A percentile compares a stretch with the other conserved stretches of the same genome.
phyloP scores from a whole-genome alignment of 176 grass and related monocot species.

The Eleusine coracana region DNA sequence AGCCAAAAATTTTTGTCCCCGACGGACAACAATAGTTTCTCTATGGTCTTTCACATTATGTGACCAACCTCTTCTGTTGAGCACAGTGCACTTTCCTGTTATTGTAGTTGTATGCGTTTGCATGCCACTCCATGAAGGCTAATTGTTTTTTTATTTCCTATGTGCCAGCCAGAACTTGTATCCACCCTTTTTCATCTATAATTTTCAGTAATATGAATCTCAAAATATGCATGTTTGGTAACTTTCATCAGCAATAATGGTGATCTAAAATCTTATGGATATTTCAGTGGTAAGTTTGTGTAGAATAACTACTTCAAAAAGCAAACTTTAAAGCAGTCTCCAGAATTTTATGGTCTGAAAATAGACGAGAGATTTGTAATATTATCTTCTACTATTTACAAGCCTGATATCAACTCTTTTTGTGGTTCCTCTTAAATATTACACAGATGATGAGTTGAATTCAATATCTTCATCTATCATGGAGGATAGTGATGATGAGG shows the following conservation, averaged over 20 bases:
- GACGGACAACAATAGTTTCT: neutral
- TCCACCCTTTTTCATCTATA: neutral
- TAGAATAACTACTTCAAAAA: slow-evolving; percentile 13
- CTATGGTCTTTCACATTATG: neutral
- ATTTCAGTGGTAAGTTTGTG: slow-evolving; percentile 1
- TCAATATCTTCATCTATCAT: slow-evolving; percentile 59
- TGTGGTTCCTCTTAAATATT: slow-evolving; percentile 27
- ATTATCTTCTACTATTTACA: slow-evolving; percentile 8
- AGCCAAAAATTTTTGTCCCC: neutral
- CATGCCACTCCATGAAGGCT: neutral
- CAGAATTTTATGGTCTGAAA: neutral
- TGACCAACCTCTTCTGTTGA: neutral
- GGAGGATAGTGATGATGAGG: slow-evolving; percentile 48
- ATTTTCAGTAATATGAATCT: slow-evolving; percentile 3
- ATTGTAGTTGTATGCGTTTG: slow-evolving; percentile 7
- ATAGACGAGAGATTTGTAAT: neutral
- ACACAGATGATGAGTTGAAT: slow-evolving; percentile 70
- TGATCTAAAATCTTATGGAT: neutral
- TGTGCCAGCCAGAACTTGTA: neutral
- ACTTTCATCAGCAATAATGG: neutral
- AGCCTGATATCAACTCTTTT: slow-evolving; percentile 20
- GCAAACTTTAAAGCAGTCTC: neutral
- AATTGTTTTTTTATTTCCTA: slow-evolving; percentile 6
- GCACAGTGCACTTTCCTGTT: neutral
- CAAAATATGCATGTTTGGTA: neutral